Conservation (phyloP, 441 rosid genomes). For the Pelargonium myrrhifolium region DNA sequence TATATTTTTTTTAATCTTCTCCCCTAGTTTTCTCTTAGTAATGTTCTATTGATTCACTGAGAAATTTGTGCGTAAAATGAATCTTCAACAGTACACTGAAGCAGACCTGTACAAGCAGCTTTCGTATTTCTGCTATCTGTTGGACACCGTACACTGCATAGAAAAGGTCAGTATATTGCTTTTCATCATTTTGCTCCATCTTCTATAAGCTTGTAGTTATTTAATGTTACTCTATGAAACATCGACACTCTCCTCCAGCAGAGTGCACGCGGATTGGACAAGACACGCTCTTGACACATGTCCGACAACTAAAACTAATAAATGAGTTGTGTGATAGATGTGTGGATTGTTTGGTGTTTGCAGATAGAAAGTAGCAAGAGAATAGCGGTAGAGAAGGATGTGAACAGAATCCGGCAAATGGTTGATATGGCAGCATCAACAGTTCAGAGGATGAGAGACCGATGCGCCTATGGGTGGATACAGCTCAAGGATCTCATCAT, state of each 20-base stretch:
- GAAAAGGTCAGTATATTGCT: slow-evolving; percentile 48
- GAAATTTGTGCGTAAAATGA: not conserved
- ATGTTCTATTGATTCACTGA: not conserved
- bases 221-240: no score
- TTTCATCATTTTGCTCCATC: not conserved
- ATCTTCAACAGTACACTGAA: slow-evolving; percentile 58
- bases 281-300: no score
- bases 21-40: not conserved
- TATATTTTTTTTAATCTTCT: not conserved
- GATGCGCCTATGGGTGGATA: slow-evolving; percentile 85
- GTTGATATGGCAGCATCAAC: slow-evolving; percentile 51
- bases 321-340: no score
- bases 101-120: slow-evolving; percentile 91
- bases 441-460: slow-evolving; percentile 48
- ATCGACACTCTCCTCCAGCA: no score
- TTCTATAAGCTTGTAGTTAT: no score
- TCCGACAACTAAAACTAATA: no score
- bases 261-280: no score
- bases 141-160: slow-evolving; percentile 57
- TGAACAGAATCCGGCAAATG: slow-evolving; percentile 44
- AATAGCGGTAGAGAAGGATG: slow-evolving; percentile 51
- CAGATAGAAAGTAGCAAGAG: slow-evolving; percentile 54
- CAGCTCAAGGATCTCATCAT: slow-evolving; percentile 45
- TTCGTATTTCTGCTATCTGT: slow-evolving; percentile 62
- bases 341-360: not conserved